Evolutionary conservation across 2,329 filamentous ascomycete species (phyloP).

Genomic region (Colletotrichum australisinense): DNA sequence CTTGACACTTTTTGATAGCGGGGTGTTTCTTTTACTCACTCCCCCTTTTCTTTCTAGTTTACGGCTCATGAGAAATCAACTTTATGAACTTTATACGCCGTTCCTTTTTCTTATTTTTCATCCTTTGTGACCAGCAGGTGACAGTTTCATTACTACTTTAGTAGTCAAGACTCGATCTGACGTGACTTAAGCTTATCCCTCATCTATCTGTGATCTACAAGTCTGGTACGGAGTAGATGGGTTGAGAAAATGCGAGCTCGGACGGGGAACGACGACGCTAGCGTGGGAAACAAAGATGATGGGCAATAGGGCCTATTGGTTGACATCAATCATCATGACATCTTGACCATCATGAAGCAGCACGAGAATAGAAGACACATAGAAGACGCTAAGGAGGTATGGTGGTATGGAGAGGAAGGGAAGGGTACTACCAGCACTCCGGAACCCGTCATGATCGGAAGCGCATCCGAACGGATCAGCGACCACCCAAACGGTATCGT

Average conservation of each 20-base stretch:
- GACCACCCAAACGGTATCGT: not conserved
- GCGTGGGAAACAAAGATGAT: not conserved
- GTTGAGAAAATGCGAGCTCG: not conserved
- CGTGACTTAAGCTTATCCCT: not conserved
- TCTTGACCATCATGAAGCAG: not conserved
- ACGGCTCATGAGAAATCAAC: constrained; percentile 23
- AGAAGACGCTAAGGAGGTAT: no score
- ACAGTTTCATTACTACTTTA: no score
- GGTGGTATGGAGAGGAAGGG: not conserved
- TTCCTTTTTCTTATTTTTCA: not conserved
- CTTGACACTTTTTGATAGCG: constrained; percentile 19
- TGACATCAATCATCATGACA: not conserved
- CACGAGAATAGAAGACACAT: not conserved
- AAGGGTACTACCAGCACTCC: not conserved
- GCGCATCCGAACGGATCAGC: not conserved
- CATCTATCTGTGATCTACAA: not conserved
- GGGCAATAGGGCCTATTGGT: not conserved
- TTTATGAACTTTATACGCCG: not conserved
- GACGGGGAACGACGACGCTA: not conserved
- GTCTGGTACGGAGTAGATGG: not conserved
- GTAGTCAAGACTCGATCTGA: not conserved
- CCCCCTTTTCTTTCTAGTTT: not conserved
- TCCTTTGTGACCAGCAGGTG: no score
- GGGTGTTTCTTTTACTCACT: not conserved
- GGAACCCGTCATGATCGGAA: not conserved